These are phyloP conservation scores for Coniella lustricola DNA, from an alignment of 2,329 filamentous ascomycete species.

Conservation along the genomic window DNA sequence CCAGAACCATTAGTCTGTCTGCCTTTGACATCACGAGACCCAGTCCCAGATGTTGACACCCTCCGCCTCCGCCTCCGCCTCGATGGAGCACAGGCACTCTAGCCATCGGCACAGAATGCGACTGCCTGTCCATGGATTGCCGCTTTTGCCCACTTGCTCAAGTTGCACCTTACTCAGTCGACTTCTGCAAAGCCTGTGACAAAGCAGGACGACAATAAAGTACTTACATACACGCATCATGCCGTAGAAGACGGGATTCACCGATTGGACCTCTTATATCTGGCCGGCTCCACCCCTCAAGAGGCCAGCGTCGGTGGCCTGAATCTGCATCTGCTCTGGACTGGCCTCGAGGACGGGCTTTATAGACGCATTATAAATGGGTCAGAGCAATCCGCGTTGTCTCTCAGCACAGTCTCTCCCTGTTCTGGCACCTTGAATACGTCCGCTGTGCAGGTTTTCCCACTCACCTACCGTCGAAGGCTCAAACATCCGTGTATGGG, in stretches of 20 bases:
- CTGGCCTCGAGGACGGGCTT: conserved; percentile 3
- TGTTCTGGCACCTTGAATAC: neutral
- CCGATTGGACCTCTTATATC: conserved; percentile 4
- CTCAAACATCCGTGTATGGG: conserved; percentile 1
- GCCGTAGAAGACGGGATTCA: neutral
- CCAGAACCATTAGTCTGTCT: too few relatives aligned
- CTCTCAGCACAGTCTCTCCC: conserved; percentile 1
- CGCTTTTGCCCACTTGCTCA: too few relatives aligned
- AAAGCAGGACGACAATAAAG: neutral
- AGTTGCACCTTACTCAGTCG: too few relatives aligned
- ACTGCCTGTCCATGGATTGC: neutral
- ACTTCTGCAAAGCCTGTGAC: neutral
- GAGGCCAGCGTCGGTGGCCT: conserved; percentile 13
- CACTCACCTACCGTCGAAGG: neutral
- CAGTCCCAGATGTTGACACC: too few relatives aligned
- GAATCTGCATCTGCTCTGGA: conserved; percentile 6
- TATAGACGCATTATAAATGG: conserved; percentile 9
- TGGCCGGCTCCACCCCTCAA: conserved; percentile 5
- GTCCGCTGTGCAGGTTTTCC: neutral
- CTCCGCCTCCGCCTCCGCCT: too few relatives aligned
- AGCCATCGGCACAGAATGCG: too few relatives aligned
- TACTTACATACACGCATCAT: neutral
- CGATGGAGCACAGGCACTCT: too few relatives aligned
- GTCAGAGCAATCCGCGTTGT: conserved; percentile 2
- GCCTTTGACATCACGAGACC: too few relatives aligned